Evolutionary conservation across 768 basidiomycete genomes (phyloP), one percentile per base, ranked within the genome.

Genomic region (Suillus placidus): DNA sequence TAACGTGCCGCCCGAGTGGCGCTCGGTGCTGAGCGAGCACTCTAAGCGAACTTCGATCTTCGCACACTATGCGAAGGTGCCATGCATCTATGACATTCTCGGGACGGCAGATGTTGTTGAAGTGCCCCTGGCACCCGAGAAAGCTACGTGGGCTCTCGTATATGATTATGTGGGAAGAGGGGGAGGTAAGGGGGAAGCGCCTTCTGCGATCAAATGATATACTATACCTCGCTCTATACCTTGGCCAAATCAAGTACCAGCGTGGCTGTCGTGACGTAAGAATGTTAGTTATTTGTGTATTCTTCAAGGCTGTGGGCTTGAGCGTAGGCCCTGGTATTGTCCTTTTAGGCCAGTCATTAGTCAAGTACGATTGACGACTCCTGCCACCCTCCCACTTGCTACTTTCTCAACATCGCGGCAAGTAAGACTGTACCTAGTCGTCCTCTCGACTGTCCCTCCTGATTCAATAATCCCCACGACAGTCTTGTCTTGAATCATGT

Each of bases 351-450:
- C 23, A 16, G 26, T 26, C 26, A 26, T 26, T 13, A 42, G 58
- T 60, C 58, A 32, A n/a, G 38, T 58, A 6, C 38, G 58, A 3
- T 12, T 60, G 58, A 42, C 18, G 40, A 42, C 26, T 20, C 58
- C 26, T 30, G n/a, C 18, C 2, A 42, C 38, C 58, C 23, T 63
- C 34, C 58, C 55, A 45, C 61, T 35, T 20, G 62, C 66, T 30
- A 93, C 89, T 71, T 85, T 90, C 63, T 82, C 84, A 3, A 95
- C 91, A 72, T 92, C 91, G 61, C 95, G 83, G 74, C 92, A 97
- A 2, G 95, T 97, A 72, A 97, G 75, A 77, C 94, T 97, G 62
- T 92, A 87, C 73, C 95, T 80, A 45, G 82, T 82, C 20, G 79
- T 79, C 66, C 95, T 83, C 67, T 74, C 72, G 64, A 95, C 76